phyloP scores from a whole-genome alignment of 805 yeast species.

The Candida qinlingensis region DNA sequence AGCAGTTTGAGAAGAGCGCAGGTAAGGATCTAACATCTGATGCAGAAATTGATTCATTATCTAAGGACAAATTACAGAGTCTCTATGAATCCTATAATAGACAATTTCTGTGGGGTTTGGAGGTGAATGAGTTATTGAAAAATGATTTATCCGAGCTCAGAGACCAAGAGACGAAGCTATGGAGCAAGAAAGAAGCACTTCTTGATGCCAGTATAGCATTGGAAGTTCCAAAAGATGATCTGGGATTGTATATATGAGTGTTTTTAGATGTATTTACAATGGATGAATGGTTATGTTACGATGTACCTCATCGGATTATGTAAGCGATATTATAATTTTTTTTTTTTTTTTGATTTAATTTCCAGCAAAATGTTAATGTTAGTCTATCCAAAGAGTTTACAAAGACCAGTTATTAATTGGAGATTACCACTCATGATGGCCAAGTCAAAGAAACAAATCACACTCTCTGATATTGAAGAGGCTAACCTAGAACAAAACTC shows the following conservation, averaged over 20 bases:
- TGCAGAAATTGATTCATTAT: conserved; percentile 11
- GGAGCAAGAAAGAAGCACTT: conserved; percentile 37
- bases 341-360: background rate
- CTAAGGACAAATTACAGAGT: conserved; percentile 10
- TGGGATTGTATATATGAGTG: background rate
- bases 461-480: conserved; percentile 5
- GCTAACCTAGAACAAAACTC: too few species aligned
- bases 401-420: too few species aligned
- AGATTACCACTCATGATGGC: background rate
- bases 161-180: conserved; percentile 31
- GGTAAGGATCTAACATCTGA: conserved; percentile 19
- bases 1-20: conserved; percentile 8
- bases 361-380: too few species aligned
- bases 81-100: conserved; percentile 28
- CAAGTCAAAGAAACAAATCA: background rate
- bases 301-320: conserved; percentile 1
- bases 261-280: too few species aligned
- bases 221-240: conserved; percentile 19
- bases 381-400: too few species aligned
- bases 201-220: conserved; percentile 37
- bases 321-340: background rate
- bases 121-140: conserved; percentile 33
- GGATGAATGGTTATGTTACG: background rate
- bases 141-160: conserved; percentile 26
- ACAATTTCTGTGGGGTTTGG: conserved; percentile 33